Conservation (phyloP, 768 basidiomycete genomes). For the Omphalotus guepiniiformis region DNA sequence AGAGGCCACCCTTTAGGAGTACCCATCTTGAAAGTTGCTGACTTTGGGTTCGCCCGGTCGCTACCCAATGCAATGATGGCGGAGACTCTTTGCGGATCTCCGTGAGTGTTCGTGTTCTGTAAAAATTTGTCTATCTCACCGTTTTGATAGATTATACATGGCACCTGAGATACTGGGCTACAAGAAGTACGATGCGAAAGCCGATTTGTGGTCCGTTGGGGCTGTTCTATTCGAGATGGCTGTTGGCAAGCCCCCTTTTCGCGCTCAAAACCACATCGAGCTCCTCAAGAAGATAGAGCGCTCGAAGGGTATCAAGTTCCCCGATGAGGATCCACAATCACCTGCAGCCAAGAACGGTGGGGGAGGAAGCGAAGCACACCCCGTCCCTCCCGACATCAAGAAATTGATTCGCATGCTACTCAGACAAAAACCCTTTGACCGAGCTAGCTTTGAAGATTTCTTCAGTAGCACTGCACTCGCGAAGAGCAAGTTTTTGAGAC, state of each 20-base stretch:
- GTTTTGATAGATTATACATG: slow-evolving; percentile 81
- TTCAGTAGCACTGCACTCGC: slow-evolving; percentile 77
- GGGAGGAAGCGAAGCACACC: slow-evolving; percentile 46
- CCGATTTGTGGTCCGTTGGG: slow-evolving; percentile 97
- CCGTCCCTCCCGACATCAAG: slow-evolving; percentile 82
- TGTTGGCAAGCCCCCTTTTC: slow-evolving; percentile 90
- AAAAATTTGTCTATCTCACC: background rate
- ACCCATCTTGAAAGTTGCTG: slow-evolving; percentile 94
- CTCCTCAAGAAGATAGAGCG: slow-evolving; percentile 89
- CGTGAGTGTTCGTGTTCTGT: slow-evolving; percentile 49
- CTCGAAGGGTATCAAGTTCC: slow-evolving; percentile 90
- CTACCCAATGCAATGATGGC: slow-evolving; percentile 92
- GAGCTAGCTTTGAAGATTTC: slow-evolving; percentile 89
- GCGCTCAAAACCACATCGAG: slow-evolving; percentile 95
- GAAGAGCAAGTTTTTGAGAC: slow-evolving; percentile 73
- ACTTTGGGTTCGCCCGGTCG: slow-evolving; percentile 95
- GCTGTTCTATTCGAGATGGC: slow-evolving; percentile 96
- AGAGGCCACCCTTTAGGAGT: slow-evolving; percentile 89
- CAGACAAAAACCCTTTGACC: slow-evolving; percentile 77
- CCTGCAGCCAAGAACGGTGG: slow-evolving; percentile 36
- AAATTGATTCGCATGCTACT: slow-evolving; percentile 79
- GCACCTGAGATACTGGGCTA: slow-evolving; percentile 97
- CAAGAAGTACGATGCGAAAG: slow-evolving; percentile 97
- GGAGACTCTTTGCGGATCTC: slow-evolving; percentile 96
- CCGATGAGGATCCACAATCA: slow-evolving; percentile 74